Evolutionary conservation across 768 basidiomycete species (phyloP), one percentile per base, ranked within the genome.

Genomic region (Amanita polypyramis): DNA sequence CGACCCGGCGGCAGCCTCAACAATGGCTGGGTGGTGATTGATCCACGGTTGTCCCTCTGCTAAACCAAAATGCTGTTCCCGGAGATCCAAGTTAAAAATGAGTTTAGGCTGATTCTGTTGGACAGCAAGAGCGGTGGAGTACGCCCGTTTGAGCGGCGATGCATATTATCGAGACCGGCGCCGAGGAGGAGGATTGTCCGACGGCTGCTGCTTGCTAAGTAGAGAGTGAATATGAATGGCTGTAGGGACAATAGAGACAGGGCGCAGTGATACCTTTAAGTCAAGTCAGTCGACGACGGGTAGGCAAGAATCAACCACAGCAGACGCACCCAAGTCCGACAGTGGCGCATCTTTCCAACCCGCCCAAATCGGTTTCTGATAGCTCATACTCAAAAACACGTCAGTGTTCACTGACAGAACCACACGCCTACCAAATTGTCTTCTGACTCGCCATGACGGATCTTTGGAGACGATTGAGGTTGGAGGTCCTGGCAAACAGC

Each of bases 311-410:
- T n/a, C n/a, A n/a, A 25, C 12, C n/a, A 36, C 36, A 32, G 47
- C n/a, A 37, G 44, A 43, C 70, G 54, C 57, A 79, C 87, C 87
- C 49, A 83, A 75, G 49, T 76, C 75, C 30, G 83, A 80, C 8
- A 90, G 68, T 0, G 85, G 83, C 1, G 85, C 72, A 64, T 90
- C 85, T 52, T 74, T 77, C 77, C 84, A 85, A 3, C 87, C 87
- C 19, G 85, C 80, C 84, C 85, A 86, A 8, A 84, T 62, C 0
- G 55, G 41, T 56, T 58, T 65, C 70, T 72, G 40, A 15, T n/a
- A 43, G 41, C 34, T 41, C 30, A 23, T 38, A 19, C 23, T 23
- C 27, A 29, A 30, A 21, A 43, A 39, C 34, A 44, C 21, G 7
- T 3, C 25, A 27, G 7, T 27, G 25, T n/a, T 20, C 6, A 9